phyloP scores from a whole-genome alignment of 1,139 yeast species.

The Blastobotrys malaysiensis region DNA sequence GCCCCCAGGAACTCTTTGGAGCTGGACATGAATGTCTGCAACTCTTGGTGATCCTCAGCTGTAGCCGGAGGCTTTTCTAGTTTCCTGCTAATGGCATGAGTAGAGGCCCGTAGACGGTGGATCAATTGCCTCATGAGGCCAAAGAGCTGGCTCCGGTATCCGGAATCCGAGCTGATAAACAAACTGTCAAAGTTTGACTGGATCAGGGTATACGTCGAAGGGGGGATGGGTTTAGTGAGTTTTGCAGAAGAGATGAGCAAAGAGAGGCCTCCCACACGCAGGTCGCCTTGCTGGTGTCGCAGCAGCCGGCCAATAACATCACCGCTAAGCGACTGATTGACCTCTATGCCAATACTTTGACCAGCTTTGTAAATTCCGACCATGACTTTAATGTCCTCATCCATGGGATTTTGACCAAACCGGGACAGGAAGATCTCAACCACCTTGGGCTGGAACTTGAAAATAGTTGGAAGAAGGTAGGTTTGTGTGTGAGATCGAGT shows the following conservation, averaged over 20 bases:
- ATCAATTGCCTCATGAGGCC: constrained; percentile 58
- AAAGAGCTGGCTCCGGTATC: constrained; percentile 57
- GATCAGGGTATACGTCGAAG: constrained; percentile 41
- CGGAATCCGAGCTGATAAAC: constrained; percentile 60
- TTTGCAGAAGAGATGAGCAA: constrained; percentile 58
- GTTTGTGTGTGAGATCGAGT: constrained; percentile 47
- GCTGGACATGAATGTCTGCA: neutral
- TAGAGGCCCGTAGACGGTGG: constrained; percentile 59
- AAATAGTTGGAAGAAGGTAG: constrained; percentile 58
- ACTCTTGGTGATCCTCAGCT: constrained; percentile 9
- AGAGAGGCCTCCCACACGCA: constrained; percentile 55
- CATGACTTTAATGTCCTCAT: constrained; percentile 37
- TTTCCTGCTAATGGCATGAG: constrained; percentile 33
- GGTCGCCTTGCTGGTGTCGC: constrained; percentile 40
- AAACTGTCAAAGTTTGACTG: constrained; percentile 42
- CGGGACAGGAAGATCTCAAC: constrained; percentile 31
- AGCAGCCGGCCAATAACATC: constrained; percentile 39
- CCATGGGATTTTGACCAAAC: constrained; percentile 33
- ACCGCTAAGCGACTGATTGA: constrained; percentile 35
- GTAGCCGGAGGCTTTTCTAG: constrained; percentile 14
- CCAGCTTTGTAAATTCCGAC: constrained; percentile 61
- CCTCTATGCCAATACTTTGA: constrained; percentile 49
- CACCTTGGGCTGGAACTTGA: constrained; percentile 43
- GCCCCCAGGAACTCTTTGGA: constrained; percentile 38
- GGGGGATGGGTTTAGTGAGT: constrained; percentile 51